Evolutionary conservation across 805 yeast genomes (phyloP), one percentile per base, ranked within the genome.

Genomic region (Yarrowia sp.): DNA sequence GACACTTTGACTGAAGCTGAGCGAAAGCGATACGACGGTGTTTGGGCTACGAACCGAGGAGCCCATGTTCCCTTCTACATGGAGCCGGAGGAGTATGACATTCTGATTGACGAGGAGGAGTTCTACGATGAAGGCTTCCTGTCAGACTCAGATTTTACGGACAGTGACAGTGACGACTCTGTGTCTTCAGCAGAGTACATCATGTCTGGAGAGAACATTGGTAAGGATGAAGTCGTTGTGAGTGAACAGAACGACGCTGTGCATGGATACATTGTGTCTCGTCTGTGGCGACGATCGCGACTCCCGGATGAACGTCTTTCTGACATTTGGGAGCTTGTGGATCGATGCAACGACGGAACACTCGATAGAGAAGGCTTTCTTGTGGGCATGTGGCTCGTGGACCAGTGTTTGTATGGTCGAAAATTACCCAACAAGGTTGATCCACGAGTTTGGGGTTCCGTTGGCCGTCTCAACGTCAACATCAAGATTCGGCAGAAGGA

Each of bases 381-480:
- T 39, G 94, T 93, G n/a, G 99, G 99, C 0, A 93, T 91, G 90
- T 95, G 99, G 99, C 78, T 93, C 5, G 93, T 95, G 1, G 99
- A 95, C 76, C 99, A 95, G 78, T 91, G 97, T 75, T 81, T 95
- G 14, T 95, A 94, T 75, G 99, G 99, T 0, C 82, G 96, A 46
- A 95, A 95, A 76, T 79, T 95, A 60, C 98, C 99, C 0, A 83
- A 85, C 69, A 78, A 78, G 44, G 85, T 95, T 7, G 87, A 84
- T 47, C 85, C 84, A 6, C 83, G 82, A 36, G 87, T 94, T 1
- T 95, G 98, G 98, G 84, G 85, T 50, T 90, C 96, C 76, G 90
- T 90, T 2, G 80, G 79, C 14, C 73, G 80, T 60, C 74, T 81
- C 47, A 79, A 80, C 56, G 79, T 80, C 53, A 73, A 77, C 69